These are phyloP conservation scores for Oryza nivara DNA, from an alignment of 176 grass and related monocot species.

Conservation along the genomic window DNA sequence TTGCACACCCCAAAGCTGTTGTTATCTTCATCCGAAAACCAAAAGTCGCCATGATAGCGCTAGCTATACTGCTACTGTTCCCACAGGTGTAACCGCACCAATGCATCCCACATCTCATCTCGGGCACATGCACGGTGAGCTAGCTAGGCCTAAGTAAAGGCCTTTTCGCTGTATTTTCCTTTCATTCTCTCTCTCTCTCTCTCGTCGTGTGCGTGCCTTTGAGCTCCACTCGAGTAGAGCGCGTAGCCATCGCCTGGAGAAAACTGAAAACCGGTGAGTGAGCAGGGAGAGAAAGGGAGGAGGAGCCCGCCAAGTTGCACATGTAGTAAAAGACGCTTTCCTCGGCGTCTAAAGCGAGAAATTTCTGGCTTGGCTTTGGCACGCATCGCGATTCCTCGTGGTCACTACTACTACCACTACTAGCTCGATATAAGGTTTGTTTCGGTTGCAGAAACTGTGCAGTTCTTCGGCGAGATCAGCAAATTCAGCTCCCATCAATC, in stretches of 20 bases:
- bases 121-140: slow-evolving; percentile 4
- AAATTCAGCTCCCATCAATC: neutral
- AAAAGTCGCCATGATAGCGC: slow-evolving; percentile 35
- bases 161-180: slow-evolving; percentile 16
- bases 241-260: slow-evolving; percentile 41
- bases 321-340: slow-evolving; percentile 56
- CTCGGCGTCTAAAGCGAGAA: slow-evolving; percentile 40
- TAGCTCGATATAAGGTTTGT: neutral
- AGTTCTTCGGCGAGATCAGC: neutral
- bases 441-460: neutral
- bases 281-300: neutral
- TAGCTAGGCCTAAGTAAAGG: slow-evolving; percentile 21
- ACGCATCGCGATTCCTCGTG: neutral
- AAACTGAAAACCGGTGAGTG: neutral
- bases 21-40: slow-evolving; percentile 14
- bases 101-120: neutral
- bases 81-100: slow-evolving; percentile 19
- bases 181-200: neutral
- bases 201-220: slow-evolving; percentile 16
- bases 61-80: neutral
- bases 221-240: slow-evolving; percentile 18
- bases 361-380: slow-evolving; percentile 23
- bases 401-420: neutral
- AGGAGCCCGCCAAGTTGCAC: slow-evolving; percentile 29
- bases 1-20: neutral